Evolutionary conservation across 2,329 filamentous ascomycete genomes (phyloP).

Genomic region (Botrytis pseudocinerea): DNA sequence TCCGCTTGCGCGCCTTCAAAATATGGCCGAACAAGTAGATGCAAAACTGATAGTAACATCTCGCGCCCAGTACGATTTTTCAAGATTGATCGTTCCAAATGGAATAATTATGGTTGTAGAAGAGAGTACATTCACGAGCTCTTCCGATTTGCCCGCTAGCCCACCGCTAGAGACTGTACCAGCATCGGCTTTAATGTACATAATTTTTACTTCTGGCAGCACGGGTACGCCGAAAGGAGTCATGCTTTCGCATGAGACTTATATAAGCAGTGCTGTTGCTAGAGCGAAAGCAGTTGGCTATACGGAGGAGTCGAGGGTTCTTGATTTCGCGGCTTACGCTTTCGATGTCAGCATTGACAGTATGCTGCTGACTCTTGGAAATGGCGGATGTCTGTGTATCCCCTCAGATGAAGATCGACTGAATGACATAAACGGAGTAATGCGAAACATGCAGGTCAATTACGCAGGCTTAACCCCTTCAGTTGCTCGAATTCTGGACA

Average conservation of each 20-base stretch:
- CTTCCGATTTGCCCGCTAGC: neutral
- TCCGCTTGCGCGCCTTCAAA: constrained; percentile 34
- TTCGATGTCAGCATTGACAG: constrained; percentile 44
- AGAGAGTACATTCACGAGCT: constrained; percentile 8
- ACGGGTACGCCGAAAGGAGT: constrained; percentile 37
- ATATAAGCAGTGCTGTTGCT: constrained; percentile 22
- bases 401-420: constrained; percentile 44
- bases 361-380: constrained; percentile 41
- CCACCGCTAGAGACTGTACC: constrained; percentile 15
- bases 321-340: constrained; percentile 42
- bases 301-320: constrained; percentile 26
- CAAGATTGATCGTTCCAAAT: constrained; percentile 9
- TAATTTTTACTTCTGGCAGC: constrained; percentile 41
- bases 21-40: constrained; percentile 25
- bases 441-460: constrained; percentile 33
- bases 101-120: constrained; percentile 13
- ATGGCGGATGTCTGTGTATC: constrained; percentile 46
- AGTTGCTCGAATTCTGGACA: constrained; percentile 34
- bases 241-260: constrained; percentile 32
- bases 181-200: constrained; percentile 25
- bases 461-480: constrained; percentile 39
- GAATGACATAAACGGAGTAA: constrained; percentile 42
- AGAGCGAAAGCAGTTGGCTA: constrained; percentile 23
- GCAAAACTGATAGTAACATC: constrained; percentile 27
- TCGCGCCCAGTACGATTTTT: constrained; percentile 10